phyloP scores from a whole-genome alignment of 1,284 basidiomycete species.

The Cryptococcus sp. region DNA sequence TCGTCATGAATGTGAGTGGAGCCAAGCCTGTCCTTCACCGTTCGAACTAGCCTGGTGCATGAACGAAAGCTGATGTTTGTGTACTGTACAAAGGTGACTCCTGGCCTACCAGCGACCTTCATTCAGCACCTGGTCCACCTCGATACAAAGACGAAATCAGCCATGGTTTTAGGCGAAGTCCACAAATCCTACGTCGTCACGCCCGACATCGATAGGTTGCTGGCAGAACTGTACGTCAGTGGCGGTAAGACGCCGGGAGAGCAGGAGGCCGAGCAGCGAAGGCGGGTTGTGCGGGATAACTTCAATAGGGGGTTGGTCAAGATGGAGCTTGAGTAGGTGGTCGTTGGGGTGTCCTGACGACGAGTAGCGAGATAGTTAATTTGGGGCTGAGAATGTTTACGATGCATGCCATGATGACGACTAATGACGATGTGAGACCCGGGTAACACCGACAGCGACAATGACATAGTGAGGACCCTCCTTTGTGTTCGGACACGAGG shows the following conservation, averaged over 20 bases:
- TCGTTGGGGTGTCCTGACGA: too few relatives aligned
- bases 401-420: not conserved
- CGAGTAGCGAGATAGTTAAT: not conserved
- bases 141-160: slow-evolving; percentile 61
- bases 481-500: not conserved
- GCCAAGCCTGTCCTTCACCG: not conserved
- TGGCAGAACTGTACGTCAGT: slow-evolving; percentile 65
- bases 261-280: slow-evolving; percentile 56
- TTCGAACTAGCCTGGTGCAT: too few relatives aligned
- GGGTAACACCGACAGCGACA: not conserved
- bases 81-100: slow-evolving; percentile 63
- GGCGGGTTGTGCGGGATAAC: slow-evolving; percentile 40
- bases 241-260: slow-evolving; percentile 51
- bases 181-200: slow-evolving; percentile 82
- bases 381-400: not conserved
- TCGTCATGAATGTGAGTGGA: slow-evolving; percentile 73
- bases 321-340: slow-evolving; percentile 57
- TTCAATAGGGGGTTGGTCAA: slow-evolving; percentile 60
- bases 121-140: slow-evolving; percentile 82
- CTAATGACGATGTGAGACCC: not conserved
- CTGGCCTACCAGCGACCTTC: slow-evolving; percentile 83
- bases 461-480: not conserved
- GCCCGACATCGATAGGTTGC: slow-evolving; percentile 76
- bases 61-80: slow-evolving; percentile 2
- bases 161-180: slow-evolving; percentile 79